A percentile compares a stretch with the other conserved stretches of the same genome.
Conservation (phyloP, 306 rosid genomes). For the Malus domestica region ASM211411v1 NC_041803.1:22677001-22677500, state of each 20-base stretch:
- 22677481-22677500: slow-evolving; percentile 94
- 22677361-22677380: slow-evolving; percentile 41
- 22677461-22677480: slow-evolving; percentile 77
- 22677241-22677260: background rate
- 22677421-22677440: slow-evolving; percentile 54
- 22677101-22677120: background rate
- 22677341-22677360: too few relatives aligned
- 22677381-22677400: slow-evolving; percentile 58
- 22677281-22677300: background rate
- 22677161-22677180: background rate
- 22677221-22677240: background rate
- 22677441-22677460: slow-evolving; percentile 80
- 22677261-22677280: background rate
- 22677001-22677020: background rate
- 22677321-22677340: background rate
- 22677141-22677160: slow-evolving; percentile 3
- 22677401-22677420: slow-evolving; percentile 60
- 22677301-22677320: background rate
- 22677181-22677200: background rate
- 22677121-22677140: background rate
- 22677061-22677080: background rate
- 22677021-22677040: background rate
- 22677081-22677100: background rate
- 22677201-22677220: slow-evolving; percentile 5
- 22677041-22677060: background rate